A percentile compares a stretch with the other conserved stretches of the same genome.
phyloP scores from a whole-genome alignment of 192 early-diverging fungal genomes.

The Geranomyces michiganensis region DNA sequence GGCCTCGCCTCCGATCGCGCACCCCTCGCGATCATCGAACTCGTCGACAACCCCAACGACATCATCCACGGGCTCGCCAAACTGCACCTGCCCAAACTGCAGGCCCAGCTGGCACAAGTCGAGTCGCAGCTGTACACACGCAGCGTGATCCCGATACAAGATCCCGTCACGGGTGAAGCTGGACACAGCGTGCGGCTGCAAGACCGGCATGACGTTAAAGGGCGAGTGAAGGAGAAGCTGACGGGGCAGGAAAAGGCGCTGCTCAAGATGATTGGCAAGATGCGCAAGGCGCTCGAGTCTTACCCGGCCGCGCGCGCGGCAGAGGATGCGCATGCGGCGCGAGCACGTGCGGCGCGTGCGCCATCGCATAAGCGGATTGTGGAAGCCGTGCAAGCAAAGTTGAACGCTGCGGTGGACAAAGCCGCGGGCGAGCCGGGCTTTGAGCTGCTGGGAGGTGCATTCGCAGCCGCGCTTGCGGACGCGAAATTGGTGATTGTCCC shows the following conservation, averaged over 20 bases:
- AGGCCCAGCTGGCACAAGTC: slow-evolving; percentile 36
- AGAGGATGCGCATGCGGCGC: slow-evolving; percentile 24
- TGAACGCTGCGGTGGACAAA: slow-evolving; percentile 13
- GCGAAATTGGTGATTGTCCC: neutral
- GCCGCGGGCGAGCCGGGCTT: neutral
- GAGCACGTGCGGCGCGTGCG: slow-evolving; percentile 8
- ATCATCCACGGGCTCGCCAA: slow-evolving; percentile 44
- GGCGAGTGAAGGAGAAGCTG: slow-evolving; percentile 38
- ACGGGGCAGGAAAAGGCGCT: slow-evolving; percentile 36
- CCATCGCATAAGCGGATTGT: slow-evolving; percentile 4
- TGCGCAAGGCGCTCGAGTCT: slow-evolving; percentile 33
- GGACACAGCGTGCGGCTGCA: slow-evolving; percentile 15
- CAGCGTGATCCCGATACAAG: slow-evolving; percentile 31
- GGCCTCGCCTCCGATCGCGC: slow-evolving; percentile 74
- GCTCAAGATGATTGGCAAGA: slow-evolving; percentile 38
- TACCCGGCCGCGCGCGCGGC: slow-evolving; percentile 34
- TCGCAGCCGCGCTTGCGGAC: neutral
- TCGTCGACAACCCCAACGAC: slow-evolving; percentile 83
- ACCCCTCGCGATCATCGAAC: slow-evolving; percentile 88
- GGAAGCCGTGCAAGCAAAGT: slow-evolving; percentile 12
- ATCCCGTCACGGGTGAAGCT: slow-evolving; percentile 44
- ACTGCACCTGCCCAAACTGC: slow-evolving; percentile 28
- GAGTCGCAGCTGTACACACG: slow-evolving; percentile 38
- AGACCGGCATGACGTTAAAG: slow-evolving; percentile 37
- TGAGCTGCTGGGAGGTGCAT: neutral